Evolutionary conservation across 2,329 filamentous ascomycete genomes (phyloP).

Genomic region (Alternaria solani): DNA sequence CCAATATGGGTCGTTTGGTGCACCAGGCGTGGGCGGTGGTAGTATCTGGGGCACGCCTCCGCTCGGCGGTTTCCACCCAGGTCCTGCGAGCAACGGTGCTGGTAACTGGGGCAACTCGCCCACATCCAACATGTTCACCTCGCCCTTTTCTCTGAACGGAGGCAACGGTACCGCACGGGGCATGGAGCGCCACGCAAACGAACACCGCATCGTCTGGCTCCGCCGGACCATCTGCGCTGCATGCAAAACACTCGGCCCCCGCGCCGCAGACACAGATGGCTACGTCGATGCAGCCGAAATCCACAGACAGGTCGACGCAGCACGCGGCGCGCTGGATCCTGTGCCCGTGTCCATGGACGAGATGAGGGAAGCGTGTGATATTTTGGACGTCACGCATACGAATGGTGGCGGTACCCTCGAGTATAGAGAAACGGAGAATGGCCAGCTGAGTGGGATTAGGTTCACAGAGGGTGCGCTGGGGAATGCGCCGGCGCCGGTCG

Average conservation of each 20-base stretch:
- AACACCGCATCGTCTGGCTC: constrained; percentile 44
- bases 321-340: constrained; percentile 66
- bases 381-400: constrained; percentile 80
- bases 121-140: constrained; percentile 43
- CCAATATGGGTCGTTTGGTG: constrained; percentile 45
- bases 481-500: constrained; percentile 28
- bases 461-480: constrained; percentile 49
- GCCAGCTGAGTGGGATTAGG: constrained; percentile 52
- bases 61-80: constrained; percentile 50
- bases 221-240: constrained; percentile 73
- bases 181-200: constrained; percentile 25
- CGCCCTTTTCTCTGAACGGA: too few relatives aligned
- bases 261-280: constrained; percentile 60
- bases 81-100: constrained; percentile 22
- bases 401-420: constrained; percentile 90
- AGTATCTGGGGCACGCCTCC: constrained; percentile 55
- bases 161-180: too few relatives aligned
- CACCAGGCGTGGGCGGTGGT: constrained; percentile 27
- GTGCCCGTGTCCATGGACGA: constrained; percentile 68
- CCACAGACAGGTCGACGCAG: constrained; percentile 69
- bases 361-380: constrained; percentile 85
- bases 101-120: constrained; percentile 53
- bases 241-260: constrained; percentile 70
- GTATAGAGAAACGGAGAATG: constrained; percentile 62
- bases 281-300: constrained; percentile 75